Evolutionary conservation across 164 flowering plant genomes (phyloP).

Genomic region (Liriodendron chinense): DNA sequence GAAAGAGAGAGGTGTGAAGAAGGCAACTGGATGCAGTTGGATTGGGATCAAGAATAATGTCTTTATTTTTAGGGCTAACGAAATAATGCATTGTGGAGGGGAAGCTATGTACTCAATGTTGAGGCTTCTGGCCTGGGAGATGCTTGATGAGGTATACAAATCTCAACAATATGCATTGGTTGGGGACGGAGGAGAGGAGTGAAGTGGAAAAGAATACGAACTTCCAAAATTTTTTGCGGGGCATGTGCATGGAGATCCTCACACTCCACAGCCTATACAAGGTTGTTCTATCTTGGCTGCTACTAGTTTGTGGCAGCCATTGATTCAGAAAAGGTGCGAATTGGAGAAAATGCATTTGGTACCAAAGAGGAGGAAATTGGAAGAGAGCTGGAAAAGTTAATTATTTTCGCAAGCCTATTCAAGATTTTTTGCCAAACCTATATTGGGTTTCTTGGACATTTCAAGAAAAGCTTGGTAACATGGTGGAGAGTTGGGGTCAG

Average conservation of each 20-base stretch:
- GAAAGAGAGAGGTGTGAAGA: conserved; percentile 29
- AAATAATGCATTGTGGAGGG: conserved; percentile 34
- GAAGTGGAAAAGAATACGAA: background rate
- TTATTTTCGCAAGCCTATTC: too few species aligned
- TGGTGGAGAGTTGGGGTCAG: background rate
- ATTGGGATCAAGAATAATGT: conserved; percentile 40
- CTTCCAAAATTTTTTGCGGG: background rate
- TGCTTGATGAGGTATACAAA: conserved; percentile 17
- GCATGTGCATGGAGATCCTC: background rate
- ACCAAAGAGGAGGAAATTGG: background rate
- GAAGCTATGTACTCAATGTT: conserved; percentile 27
- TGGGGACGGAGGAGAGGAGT: conserved; percentile 14
- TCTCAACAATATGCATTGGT: conserved; percentile 9
- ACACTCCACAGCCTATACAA: background rate
- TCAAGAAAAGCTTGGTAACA: background rate
- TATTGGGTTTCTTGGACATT: too few species aligned
- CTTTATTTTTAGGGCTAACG: conserved; percentile 31
- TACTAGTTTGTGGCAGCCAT: too few species aligned
- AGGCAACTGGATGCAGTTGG: conserved; percentile 46
- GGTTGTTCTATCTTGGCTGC: background rate
- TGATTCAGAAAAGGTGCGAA: background rate
- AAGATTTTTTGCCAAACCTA: too few species aligned
- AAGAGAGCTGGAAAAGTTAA: background rate
- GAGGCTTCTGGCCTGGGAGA: conserved; percentile 32
- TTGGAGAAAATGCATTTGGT: background rate